phyloP scores from a whole-genome alignment of 345 rosid species.

The Pugionium cornutum region DNA sequence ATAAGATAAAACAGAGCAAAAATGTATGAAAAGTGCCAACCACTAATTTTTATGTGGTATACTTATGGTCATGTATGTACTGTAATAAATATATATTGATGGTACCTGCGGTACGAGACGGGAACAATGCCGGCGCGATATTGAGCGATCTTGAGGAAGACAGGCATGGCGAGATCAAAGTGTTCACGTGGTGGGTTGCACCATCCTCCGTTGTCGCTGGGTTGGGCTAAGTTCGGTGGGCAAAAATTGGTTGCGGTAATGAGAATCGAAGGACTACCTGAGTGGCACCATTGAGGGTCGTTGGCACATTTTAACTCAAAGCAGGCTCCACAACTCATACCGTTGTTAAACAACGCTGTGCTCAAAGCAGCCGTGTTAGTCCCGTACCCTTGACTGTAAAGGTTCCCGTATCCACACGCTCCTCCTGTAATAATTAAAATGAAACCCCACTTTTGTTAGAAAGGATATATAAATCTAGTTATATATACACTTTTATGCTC shows the following conservation, averaged over 20 bases:
- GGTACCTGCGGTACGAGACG: conserved; percentile 53
- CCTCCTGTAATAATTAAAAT: conserved; percentile 37
- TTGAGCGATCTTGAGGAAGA: conserved; percentile 54
- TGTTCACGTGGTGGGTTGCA: conserved; percentile 65
- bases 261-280: conserved; percentile 44
- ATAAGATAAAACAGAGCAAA: no score
- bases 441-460: conserved; percentile 2
- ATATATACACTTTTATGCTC: background rate
- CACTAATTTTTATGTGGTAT: no score
- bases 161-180: conserved; percentile 60
- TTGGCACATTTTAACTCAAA: conserved; percentile 51
- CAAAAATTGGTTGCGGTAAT: conserved; percentile 60
- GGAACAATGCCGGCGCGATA: conserved; percentile 65
- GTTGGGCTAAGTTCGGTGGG: conserved; percentile 51
- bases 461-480: no score
- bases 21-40: no score
- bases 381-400: conserved; percentile 54
- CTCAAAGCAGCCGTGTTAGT: conserved; percentile 57
- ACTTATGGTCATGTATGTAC: no score
- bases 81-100: background rate
- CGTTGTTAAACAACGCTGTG: conserved; percentile 52
- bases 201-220: conserved; percentile 65
- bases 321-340: conserved; percentile 51
- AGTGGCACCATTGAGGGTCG: conserved; percentile 53
- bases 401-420: conserved; percentile 57